Evolutionary conservation across 2,329 filamentous ascomycete species (phyloP).

Genomic region (Fusarium humuli): DNA sequence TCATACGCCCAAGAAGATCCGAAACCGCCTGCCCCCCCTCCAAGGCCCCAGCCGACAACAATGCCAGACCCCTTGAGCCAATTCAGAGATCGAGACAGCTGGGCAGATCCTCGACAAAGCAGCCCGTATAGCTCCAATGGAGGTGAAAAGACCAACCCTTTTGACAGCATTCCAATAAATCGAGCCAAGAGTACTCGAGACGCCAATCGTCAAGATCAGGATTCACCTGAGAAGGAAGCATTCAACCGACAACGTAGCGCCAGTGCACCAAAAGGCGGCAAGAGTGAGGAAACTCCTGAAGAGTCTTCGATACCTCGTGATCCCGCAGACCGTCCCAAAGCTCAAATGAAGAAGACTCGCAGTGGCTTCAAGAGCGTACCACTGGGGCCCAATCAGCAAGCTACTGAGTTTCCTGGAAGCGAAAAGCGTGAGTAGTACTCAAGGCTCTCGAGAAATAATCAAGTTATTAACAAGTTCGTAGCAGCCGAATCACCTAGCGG

Average conservation of each 20-base stretch:
- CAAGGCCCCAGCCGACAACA: constrained; percentile 35
- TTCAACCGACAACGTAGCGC: constrained; percentile 49
- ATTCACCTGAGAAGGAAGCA: constrained; percentile 37
- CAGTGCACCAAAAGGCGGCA: constrained; percentile 47
- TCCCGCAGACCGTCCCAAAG: constrained; percentile 41
- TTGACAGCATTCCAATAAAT: constrained; percentile 60
- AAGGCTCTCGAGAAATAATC: too few species aligned
- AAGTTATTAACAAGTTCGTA: constrained; percentile 13
- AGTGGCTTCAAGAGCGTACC: constrained; percentile 35
- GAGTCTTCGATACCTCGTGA: constrained; percentile 24
- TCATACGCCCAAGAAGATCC: constrained; percentile 21
- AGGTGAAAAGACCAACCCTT: constrained; percentile 70
- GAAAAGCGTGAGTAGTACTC: constrained; percentile 30
- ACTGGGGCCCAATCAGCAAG: constrained; percentile 17
- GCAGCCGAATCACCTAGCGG: constrained; percentile 42
- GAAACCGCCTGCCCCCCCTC: constrained; percentile 28
- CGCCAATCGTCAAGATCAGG: constrained; percentile 45
- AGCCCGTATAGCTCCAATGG: constrained; percentile 67
- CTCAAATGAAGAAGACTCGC: constrained; percentile 42
- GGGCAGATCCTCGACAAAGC: constrained; percentile 64
- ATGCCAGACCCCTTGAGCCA: constrained; percentile 61
- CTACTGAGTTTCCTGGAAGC: constrained; percentile 16
- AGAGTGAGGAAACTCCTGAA: constrained; percentile 14
- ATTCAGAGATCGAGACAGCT: constrained; percentile 57
- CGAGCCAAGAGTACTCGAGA: constrained; percentile 61